These are phyloP conservation scores for Aquilaria sinensis DNA, from an alignment of 345 rosid genomes.

Conservation along the genomic window DNA sequence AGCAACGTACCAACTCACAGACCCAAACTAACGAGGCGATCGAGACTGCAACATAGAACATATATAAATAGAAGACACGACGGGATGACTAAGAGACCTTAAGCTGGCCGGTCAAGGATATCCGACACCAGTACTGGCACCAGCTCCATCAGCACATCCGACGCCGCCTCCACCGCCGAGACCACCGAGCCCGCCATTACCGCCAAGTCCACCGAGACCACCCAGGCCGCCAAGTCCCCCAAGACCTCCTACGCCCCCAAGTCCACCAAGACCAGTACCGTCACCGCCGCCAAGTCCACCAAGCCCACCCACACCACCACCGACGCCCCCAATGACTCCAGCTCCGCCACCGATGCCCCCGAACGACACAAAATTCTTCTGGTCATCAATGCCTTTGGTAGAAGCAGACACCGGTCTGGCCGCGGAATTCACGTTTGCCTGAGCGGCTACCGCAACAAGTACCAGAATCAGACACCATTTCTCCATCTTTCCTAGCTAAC, in stretches of 20 bases:
- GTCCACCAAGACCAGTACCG: conserved; percentile 19
- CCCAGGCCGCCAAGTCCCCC: conserved; percentile 28
- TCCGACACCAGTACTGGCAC: conserved; percentile 27
- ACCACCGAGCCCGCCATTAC: conserved; percentile 4
- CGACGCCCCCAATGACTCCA: conserved; percentile 25
- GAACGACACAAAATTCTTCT: neutral
- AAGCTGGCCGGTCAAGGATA: too few relatives aligned
- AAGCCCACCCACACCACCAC: conserved; percentile 11
- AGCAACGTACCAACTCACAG: neutral
- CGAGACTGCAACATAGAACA: too few relatives aligned
- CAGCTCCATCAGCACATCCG: conserved; percentile 21
- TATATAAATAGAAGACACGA: conserved; percentile 10
- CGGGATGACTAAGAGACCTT: conserved; percentile 8
- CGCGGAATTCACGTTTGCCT: too few relatives aligned
- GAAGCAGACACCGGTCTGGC: too few relatives aligned
- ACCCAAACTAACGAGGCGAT: neutral
- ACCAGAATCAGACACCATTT: too few relatives aligned
- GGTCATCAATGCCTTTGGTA: neutral
- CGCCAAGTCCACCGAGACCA: conserved; percentile 9
- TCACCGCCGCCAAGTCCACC: conserved; percentile 15
- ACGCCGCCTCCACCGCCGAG: conserved; percentile 19
- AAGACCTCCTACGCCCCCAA: conserved; percentile 25
- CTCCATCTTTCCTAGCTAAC: too few relatives aligned
- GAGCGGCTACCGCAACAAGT: too few relatives aligned
- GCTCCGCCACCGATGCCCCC: conserved; percentile 44